Evolutionary conservation across 2,329 filamentous ascomycete genomes (phyloP), one percentile per base, ranked within the genome.

Genomic region (Aspergillus thermomutatus): DNA sequence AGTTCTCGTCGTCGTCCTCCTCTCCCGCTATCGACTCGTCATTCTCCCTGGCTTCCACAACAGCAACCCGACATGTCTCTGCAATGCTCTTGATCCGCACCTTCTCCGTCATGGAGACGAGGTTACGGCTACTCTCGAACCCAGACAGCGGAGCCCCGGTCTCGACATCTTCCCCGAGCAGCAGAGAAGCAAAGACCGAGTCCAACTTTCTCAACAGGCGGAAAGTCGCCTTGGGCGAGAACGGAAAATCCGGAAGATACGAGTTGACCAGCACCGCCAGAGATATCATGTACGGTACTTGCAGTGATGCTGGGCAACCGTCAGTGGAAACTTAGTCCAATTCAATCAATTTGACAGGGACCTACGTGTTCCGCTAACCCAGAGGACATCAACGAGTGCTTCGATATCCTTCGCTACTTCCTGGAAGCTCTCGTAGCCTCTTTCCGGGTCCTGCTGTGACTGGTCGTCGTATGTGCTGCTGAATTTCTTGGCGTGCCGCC

Each of bases 351-450:
- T 31, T 11, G 11, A 2, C 28, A 31, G 3, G 50, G 28, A 80
- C 90, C 71, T 80, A 92, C 91, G 91, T 23, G 92, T 96, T 9
- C 89, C 91, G 28, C 87, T 91, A 23, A 91, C 83, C 93, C 93
- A 97, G 4, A 96, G 75, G 7, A 95, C 83, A 71, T 95, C 88
- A 17, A 96, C 76, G 11, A 96, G 71, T 5, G 81, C 80, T 55
- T 92, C 89, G 0, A 96, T 73, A 67, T 96, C 91, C 55, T 79
- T 83, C 53, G 85, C 90, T 4, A 91, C 83, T 67, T 92, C 87
- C 50, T 78, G 80, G 70, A 93, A 89, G 52, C 75, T 83, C 53
- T 79, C 77, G 61, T 87, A 88, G 1, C 83, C 83, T 34, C 74
- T 71, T 4, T 76, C 76, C 10, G 69, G 69, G 10, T 69, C 69